A percentile compares a stretch with the other conserved stretches of the same genome.
phyloP scores from a whole-genome alignment of 1,284 basidiomycete genomes.

The Rhodotorula mucilaginosa region DNA sequence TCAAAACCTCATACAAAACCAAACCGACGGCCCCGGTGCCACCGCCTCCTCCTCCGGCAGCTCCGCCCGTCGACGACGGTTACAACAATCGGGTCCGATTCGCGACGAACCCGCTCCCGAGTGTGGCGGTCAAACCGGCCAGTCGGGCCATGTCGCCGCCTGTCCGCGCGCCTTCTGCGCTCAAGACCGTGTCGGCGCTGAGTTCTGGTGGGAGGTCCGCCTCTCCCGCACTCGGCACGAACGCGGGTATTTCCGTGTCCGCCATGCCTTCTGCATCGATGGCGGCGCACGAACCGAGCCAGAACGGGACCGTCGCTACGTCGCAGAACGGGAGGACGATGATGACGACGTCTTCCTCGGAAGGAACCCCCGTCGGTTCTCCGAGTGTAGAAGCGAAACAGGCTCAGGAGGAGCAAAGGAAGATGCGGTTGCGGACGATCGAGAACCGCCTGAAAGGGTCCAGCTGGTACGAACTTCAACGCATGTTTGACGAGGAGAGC shows the following conservation, averaged over 20 bases:
- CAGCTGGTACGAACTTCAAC: background rate
- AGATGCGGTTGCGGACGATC: background rate
- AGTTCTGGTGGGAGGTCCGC: background rate
- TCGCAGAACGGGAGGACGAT: too few species aligned
- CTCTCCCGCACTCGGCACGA: background rate
- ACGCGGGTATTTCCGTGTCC: background rate
- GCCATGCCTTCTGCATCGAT: too few species aligned
- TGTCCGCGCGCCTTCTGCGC: background rate
- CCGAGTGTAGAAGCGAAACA: too few species aligned
- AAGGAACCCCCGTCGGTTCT: too few species aligned
- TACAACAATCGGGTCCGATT: background rate
- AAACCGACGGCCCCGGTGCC: background rate
- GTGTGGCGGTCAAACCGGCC: background rate
- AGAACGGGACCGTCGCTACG: too few species aligned
- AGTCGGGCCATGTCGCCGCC: background rate
- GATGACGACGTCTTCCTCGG: too few species aligned
- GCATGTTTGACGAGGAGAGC: background rate
- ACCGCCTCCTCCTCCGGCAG: background rate
- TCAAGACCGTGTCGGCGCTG: background rate
- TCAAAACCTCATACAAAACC: background rate
- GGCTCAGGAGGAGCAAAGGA: background rate
- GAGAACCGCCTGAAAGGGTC: conserved; percentile 7
- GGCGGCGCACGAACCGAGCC: too few species aligned
- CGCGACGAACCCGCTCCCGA: background rate
- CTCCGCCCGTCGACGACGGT: background rate